Evolutionary conservation across 2,329 filamentous ascomycete genomes (phyloP), one percentile per base, ranked within the genome.

Genomic region (Colletotrichum orchidophilum): DNA sequence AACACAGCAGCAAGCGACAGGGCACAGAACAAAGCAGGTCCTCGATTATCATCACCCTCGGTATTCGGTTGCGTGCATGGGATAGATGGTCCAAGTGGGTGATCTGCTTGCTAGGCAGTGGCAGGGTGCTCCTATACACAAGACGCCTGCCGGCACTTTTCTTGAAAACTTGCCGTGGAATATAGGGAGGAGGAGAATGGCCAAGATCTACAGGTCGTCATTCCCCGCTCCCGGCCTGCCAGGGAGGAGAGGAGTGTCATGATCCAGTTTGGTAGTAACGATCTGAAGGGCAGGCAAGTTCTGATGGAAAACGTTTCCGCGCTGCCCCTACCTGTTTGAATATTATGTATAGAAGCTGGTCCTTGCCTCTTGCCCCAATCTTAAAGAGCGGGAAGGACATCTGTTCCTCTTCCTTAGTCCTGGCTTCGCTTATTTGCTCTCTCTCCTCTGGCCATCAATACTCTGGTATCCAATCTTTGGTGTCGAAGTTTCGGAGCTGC

Each of bases 151-250:
- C 31, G 54, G 54, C 46, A 70, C 61, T 66, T 69, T 64, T 18
- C 50, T 26, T n/a, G n/a, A 13, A 15, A 15, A n/a, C 27, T 24
- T 31, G 31, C n/a, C n/a, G 29, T 46, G 50, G 58, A n/a, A 46
- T 58, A 33, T 52, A 21, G 63, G 58, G 63, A 52, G 59, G 31
- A 53, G 46, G 39, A 33, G 42, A 21, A 53, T 27, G 58, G 53
- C 50, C 63, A 63, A 69, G 64, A 69, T 68, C 63, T 62, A 39
- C 64, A 26, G 35, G 18, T 49, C 42, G 12, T 57, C 50, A 46
- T 39, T 59, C 62, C 39, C 67, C 63, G 63, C 57, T 67, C 62
- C 33, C 63, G 52, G 68, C 58, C 33, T 61, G 67, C 49, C 29
- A 50, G 57, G 63, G 42, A 57, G 24, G 42, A 33, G 11, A 13